Evolutionary conservation across 345 rosid species (phyloP), one percentile per base, ranked within the genome.

Genomic region (Cardamine resedifolia): DNA sequence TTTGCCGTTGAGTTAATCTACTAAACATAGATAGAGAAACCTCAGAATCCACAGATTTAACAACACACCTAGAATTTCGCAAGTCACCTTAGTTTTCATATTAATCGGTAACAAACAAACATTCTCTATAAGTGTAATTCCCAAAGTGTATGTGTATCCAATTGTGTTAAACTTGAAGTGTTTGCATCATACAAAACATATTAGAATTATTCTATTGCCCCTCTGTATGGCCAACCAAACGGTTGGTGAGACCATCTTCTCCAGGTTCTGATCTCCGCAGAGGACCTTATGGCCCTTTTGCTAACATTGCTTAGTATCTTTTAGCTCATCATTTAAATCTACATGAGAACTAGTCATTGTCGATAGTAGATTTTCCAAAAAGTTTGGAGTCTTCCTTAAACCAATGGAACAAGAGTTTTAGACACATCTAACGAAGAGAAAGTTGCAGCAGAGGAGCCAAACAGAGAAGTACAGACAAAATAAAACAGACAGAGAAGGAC

Each of bases 311-410:
- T n/a, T n/a, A n/a, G n/a, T n/a, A n/a, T n/a, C n/a, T n/a, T n/a
- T n/a, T n/a, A n/a, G n/a, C n/a, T n/a, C n/a, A n/a, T n/a, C n/a
- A n/a, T n/a, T n/a, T n/a, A 52, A 6, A 52, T 52, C 24, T 56
- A 30, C 5, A 0, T 9, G 18, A 4, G 24, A 56, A 31, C 47
- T 12, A 20, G 45, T 12, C 34, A 7, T n/a, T 24, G 66, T 38
- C 24, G 33, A 30, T 11, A 18, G 43, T 11, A 19, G 19, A 64
- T 11, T 30, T 47, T 7, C 41, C 28, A 19, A 45, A 45, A 47
- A 11, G 12, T 28, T 19, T 19, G 0, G n/a, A 44, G 27, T 30
- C 43, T 30, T 82, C 75, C 58, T 82, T 80, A 47, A 28, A 43
- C 80, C 79, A 80, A 38, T n/a, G 48, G 28, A 28, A 6, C 27